Percentiles rank a stretch among this genome's conserved stretches.
Evolutionary conservation across 1,284 basidiomycete genomes (phyloP).

Genomic region (Microbotryum silenes-acaulis): DNA sequence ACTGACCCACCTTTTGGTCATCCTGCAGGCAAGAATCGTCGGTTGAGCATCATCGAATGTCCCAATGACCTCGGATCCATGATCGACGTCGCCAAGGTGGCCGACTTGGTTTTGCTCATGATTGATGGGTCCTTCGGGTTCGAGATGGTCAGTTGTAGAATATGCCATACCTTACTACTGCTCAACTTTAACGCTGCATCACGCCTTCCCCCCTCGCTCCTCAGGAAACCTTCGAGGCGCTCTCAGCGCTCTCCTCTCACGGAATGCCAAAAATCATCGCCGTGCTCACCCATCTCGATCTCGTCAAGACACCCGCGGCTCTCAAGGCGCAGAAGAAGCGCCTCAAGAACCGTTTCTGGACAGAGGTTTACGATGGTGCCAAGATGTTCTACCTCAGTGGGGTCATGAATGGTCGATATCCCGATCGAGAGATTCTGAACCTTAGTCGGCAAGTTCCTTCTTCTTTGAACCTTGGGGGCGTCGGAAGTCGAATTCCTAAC

Average conservation of each 20-base stretch:
- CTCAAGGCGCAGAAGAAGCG: slow-evolving; percentile 88
- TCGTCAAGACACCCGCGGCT: slow-evolving; percentile 85
- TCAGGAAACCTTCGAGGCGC: slow-evolving; percentile 97
- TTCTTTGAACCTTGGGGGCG: too few relatives aligned
- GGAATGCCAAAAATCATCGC: slow-evolving; percentile 99
- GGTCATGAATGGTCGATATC: slow-evolving; percentile 95
- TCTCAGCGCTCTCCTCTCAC: slow-evolving; percentile 93
- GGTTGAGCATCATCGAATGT: slow-evolving; percentile 93
- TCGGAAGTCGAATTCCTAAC: too few relatives aligned
- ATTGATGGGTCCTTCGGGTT: slow-evolving; percentile 97
- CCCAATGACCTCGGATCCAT: slow-evolving; percentile 96
- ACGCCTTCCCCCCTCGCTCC: not conserved
- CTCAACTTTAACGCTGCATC: not conserved
- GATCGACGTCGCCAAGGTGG: slow-evolving; percentile 96
- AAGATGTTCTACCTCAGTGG: slow-evolving; percentile 98
- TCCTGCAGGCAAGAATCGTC: slow-evolving; percentile 63
- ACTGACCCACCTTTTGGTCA: slow-evolving; percentile 37
- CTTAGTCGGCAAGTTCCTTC: slow-evolving; percentile 55
- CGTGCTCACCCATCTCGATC: slow-evolving; percentile 88
- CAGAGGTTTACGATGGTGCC: slow-evolving; percentile 96
- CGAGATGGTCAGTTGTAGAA: slow-evolving; percentile 69
- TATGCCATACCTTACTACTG: too few relatives aligned
- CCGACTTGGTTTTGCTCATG: slow-evolving; percentile 92
- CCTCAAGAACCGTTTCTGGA: slow-evolving; percentile 99
- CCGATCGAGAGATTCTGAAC: slow-evolving; percentile 92